Evolutionary conservation across 108 stramenopile genomes (phyloP).

Genomic region (Cyclostephanos invisitatus): DNA sequence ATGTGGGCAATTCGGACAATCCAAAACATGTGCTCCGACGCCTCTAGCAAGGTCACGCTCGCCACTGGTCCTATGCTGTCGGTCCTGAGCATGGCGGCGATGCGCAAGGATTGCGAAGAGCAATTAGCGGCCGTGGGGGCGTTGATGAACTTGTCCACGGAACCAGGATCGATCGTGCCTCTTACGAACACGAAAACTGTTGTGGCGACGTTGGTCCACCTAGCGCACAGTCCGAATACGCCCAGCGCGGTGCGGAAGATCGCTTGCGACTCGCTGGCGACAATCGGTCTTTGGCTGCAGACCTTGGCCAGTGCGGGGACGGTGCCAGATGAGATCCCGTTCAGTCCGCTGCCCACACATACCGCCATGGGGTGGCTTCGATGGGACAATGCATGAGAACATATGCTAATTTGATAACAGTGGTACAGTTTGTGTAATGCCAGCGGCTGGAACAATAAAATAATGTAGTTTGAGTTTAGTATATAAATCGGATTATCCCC

Average conservation of each 20-base stretch:
- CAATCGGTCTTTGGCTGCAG: conserved; percentile 83
- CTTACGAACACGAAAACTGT: conserved; percentile 83
- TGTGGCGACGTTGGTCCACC: conserved; percentile 75
- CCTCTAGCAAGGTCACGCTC: conserved; percentile 59
- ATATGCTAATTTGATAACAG: no score
- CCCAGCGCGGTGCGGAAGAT: conserved; percentile 54
- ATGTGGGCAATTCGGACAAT: conserved; percentile 69
- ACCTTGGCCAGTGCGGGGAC: conserved; percentile 75
- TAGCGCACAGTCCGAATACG: conserved; percentile 72
- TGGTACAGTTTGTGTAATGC: no score
- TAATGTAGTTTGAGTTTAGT: no score
- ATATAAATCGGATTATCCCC: not conserved
- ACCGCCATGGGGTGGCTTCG: conserved; percentile 74
- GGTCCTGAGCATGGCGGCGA: conserved; percentile 61
- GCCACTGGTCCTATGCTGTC: conserved; percentile 56
- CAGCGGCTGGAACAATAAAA: no score
- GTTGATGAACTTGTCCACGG: conserved; percentile 79
- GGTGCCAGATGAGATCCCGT: conserved; percentile 60
- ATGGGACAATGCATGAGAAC: conserved; percentile 60
- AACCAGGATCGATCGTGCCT: conserved; percentile 78
- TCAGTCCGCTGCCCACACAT: conserved; percentile 71
- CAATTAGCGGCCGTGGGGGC: conserved; percentile 70
- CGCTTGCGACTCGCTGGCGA: conserved; percentile 80
- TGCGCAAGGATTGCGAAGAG: conserved; percentile 67
- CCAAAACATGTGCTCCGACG: conserved; percentile 78